phyloP scores from a whole-genome alignment of 805 yeast genomes.

The Metschnikowia henanensis region DNA sequence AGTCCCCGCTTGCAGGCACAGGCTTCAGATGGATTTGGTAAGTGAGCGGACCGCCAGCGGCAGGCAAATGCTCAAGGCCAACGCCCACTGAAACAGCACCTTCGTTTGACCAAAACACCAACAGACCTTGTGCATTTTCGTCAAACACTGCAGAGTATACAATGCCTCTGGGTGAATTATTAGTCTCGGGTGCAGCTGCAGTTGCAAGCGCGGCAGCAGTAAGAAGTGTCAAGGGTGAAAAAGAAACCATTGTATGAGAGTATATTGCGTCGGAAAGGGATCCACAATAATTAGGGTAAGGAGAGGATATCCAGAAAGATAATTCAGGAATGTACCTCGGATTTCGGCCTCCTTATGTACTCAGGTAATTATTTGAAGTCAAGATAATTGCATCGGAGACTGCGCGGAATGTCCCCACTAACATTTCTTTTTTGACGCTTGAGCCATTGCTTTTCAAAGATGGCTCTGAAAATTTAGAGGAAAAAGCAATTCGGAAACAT shows the following conservation, averaged over 20 bases:
- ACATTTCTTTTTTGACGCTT: too few relatives aligned
- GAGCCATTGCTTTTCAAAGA: too few relatives aligned
- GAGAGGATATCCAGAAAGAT: too few relatives aligned
- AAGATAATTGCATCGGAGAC: too few relatives aligned
- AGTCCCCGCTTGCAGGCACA: constrained; percentile 33
- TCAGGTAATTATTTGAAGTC: too few relatives aligned
- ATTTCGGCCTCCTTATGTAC: too few relatives aligned
- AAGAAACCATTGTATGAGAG: not conserved
- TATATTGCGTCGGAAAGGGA: too few relatives aligned
- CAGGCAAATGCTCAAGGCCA: constrained; percentile 33
- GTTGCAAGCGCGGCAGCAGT: constrained; percentile 16
- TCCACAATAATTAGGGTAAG: too few relatives aligned
- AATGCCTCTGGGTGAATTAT: constrained; percentile 30
- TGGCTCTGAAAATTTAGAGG: too few relatives aligned
- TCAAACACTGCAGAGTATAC: constrained; percentile 27
- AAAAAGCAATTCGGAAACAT: too few relatives aligned
- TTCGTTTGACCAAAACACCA: constrained; percentile 28
- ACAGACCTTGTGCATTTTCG: constrained; percentile 26
- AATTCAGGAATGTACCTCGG: too few relatives aligned
- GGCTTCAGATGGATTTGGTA: constrained; percentile 39
- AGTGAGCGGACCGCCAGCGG: constrained; percentile 36
- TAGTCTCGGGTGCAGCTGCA: constrained; percentile 25
- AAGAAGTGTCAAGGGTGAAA: not conserved
- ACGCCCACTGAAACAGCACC: constrained; percentile 36
- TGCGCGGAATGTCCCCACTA: too few relatives aligned